phyloP scores from a whole-genome alignment of 495 filamentous ascomycete genomes.

The Aspergillus heteromorphus region DNA sequence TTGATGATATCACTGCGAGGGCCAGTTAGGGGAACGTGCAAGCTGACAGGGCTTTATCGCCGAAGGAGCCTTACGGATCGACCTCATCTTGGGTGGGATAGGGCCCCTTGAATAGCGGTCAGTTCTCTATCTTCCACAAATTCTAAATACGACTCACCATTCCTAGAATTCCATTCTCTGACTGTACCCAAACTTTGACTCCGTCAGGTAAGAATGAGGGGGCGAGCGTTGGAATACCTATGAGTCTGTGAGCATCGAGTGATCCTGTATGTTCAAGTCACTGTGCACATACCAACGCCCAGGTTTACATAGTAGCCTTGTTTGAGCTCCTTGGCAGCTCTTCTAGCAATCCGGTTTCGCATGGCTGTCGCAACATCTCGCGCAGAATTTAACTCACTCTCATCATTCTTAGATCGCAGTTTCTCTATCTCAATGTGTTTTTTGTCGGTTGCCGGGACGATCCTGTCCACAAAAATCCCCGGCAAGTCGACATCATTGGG shows the following conservation, averaged over 20 bases:
- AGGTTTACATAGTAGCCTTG: slow-evolving; percentile 92
- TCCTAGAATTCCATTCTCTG: slow-evolving; percentile 87
- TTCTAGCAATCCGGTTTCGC: slow-evolving; percentile 72
- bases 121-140: background rate
- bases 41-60: background rate
- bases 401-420: slow-evolving; percentile 53
- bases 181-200: slow-evolving; percentile 81
- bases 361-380: slow-evolving; percentile 59
- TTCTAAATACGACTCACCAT: slow-evolving; percentile 36
- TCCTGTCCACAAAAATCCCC: slow-evolving; percentile 82
- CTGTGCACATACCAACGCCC: slow-evolving; percentile 72
- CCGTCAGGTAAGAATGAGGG: slow-evolving; percentile 72
- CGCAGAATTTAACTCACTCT: slow-evolving; percentile 44
- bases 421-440: slow-evolving; percentile 85
- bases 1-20: slow-evolving; percentile 71
- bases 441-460: slow-evolving; percentile 66
- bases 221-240: slow-evolving; percentile 76
- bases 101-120: slow-evolving; percentile 53
- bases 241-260: background rate
- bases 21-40: background rate
- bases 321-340: slow-evolving; percentile 90
- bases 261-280: background rate
- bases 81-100: slow-evolving; percentile 74
- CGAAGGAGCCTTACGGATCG: slow-evolving; percentile 50
- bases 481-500: slow-evolving; percentile 79